Conservation (phyloP, 495 filamentous ascomycete genomes). For the Physcia stellaris region DNA sequence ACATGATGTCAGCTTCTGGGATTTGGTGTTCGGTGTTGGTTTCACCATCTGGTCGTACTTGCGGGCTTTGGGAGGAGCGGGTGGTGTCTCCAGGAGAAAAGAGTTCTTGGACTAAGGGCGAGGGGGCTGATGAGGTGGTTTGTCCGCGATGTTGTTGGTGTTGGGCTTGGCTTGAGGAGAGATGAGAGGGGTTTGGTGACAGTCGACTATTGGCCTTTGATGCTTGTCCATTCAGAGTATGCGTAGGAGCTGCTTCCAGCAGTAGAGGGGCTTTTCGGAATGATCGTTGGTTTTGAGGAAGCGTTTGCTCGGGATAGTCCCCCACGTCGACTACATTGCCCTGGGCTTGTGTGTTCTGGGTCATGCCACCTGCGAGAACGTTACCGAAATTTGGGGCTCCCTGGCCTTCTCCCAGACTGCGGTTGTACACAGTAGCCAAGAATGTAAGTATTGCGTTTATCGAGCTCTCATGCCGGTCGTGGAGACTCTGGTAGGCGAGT, state of each 20-base stretch:
- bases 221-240: slow-evolving; percentile 8
- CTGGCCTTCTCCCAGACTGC: slow-evolving; percentile 50
- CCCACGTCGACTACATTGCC: slow-evolving; percentile 62
- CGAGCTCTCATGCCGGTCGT: slow-evolving; percentile 91
- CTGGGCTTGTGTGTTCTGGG: slow-evolving; percentile 42
- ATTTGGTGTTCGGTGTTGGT: slow-evolving; percentile 16
- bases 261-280: slow-evolving; percentile 38
- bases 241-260: slow-evolving; percentile 32
- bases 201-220: slow-evolving; percentile 3
- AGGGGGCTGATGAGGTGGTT: slow-evolving; percentile 3
- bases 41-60: slow-evolving; percentile 11
- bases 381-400: slow-evolving; percentile 56
- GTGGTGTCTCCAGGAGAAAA: slow-evolving; percentile 15
- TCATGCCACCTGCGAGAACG: slow-evolving; percentile 55
- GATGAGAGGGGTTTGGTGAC: neutral
- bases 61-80: slow-evolving; percentile 14
- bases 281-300: slow-evolving; percentile 24
- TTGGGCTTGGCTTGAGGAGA: neutral
- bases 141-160: neutral
- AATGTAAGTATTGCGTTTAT: slow-evolving; percentile 98
- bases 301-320: slow-evolving; percentile 38
- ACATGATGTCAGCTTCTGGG: slow-evolving; percentile 68
- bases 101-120: slow-evolving; percentile 21
- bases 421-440: slow-evolving; percentile 89
- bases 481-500: slow-evolving; percentile 74